phyloP scores from a whole-genome alignment of 306 rosid genomes.

The Cicer arietinum region DNA sequence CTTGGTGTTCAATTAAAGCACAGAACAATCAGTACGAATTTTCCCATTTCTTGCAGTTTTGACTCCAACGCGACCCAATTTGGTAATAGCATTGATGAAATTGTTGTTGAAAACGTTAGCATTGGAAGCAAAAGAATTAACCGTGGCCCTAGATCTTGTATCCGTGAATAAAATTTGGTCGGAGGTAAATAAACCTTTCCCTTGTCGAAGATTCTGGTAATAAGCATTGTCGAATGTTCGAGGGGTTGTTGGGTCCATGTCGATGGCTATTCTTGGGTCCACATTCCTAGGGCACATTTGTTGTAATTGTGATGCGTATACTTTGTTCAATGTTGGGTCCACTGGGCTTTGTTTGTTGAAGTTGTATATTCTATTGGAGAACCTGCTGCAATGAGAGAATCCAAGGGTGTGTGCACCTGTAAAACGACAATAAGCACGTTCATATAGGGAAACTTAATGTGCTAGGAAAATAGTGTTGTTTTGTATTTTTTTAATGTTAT shows the following conservation, averaged over 20 bases:
- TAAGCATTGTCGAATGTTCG: slow-evolving; percentile 61
- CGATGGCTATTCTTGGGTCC: slow-evolving; percentile 67
- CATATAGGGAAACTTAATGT: not conserved
- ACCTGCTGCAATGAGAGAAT: slow-evolving; percentile 73
- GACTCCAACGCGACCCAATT: slow-evolving; percentile 75
- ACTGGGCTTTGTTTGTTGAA: slow-evolving; percentile 47
- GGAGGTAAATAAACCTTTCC: slow-evolving; percentile 69
- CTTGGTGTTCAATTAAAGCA: slow-evolving; percentile 41
- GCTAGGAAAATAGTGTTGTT: not conserved
- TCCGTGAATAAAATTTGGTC: slow-evolving; percentile 70
- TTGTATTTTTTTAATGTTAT: not conserved
- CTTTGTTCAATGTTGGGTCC: slow-evolving; percentile 58
- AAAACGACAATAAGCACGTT: slow-evolving; percentile 29
- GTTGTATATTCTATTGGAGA: slow-evolving; percentile 57
- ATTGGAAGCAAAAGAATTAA: slow-evolving; percentile 55
- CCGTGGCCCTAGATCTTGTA: slow-evolving; percentile 55
- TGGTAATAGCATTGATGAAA: slow-evolving; percentile 63
- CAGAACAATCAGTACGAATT: slow-evolving; percentile 64
- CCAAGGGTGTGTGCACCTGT: slow-evolving; percentile 85
- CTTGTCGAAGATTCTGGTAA: slow-evolving; percentile 67
- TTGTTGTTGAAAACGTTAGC: slow-evolving; percentile 49
- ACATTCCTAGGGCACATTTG: slow-evolving; percentile 68
- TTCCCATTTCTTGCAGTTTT: slow-evolving; percentile 67
- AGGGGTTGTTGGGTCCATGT: slow-evolving; percentile 86
- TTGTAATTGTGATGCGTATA: slow-evolving; percentile 52